Percentiles rank a stretch among this genome's conserved stretches.
Evolutionary conservation across 306 rosid genomes (phyloP).

Genomic region (Medicago arabica): DNA sequence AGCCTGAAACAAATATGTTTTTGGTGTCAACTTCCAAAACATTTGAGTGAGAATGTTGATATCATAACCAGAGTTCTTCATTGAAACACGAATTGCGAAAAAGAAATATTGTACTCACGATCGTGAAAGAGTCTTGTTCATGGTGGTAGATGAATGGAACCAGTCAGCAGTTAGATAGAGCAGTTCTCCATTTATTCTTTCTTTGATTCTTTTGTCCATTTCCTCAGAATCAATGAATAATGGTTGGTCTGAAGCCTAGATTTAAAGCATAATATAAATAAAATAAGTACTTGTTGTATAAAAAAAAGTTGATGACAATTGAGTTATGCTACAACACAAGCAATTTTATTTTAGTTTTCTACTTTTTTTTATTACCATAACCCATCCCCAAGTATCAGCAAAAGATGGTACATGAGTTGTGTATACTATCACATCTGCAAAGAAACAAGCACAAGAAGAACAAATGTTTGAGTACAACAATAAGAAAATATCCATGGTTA

Average conservation of each 20-base stretch:
- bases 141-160: too few species aligned
- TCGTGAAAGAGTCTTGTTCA: too few species aligned
- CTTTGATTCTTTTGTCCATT: too few species aligned
- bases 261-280: not conserved
- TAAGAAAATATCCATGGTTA: not conserved
- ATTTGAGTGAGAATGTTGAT: not conserved
- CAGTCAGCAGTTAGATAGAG: too few species aligned
- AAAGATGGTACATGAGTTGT: too few species aligned
- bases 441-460: not conserved
- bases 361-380: not conserved
- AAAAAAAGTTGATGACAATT: not conserved
- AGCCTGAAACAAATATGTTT: constrained; percentile 51
- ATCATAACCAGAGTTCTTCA: not conserved
- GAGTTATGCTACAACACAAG: too few species aligned
- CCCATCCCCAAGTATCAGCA: too few species aligned
- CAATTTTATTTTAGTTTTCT: too few species aligned
- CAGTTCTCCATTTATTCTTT: too few species aligned
- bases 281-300: not conserved
- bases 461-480: not conserved
- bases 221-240: too few species aligned
- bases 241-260: too few species aligned
- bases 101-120: not conserved
- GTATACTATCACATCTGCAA: not conserved
- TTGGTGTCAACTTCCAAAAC: not conserved
- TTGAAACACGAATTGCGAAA: not conserved